Base-by-base conservation (phyloP, 1,139 yeast genomes). In the Suhomyces taliae region DNA sequence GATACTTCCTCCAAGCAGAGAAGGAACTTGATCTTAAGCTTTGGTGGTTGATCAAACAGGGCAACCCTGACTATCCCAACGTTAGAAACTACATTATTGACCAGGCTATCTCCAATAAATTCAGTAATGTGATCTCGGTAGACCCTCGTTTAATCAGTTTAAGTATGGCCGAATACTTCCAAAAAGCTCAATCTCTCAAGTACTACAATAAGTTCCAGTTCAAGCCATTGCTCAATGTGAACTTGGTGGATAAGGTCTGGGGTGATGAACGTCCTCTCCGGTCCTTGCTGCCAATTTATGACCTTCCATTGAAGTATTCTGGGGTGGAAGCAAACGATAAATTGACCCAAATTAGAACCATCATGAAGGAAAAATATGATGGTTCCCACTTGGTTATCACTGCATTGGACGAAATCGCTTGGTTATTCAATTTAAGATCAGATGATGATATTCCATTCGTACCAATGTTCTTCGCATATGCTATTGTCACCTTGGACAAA, bases 341-440 rank as follows among this genome's bases (percentile, higher is more conserved):
- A 52, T 41, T 75, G 15, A 39, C 42, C 2, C 53, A 66, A 34
- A 61, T 74, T 8, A 61, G 78, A 27, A 43, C 51, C 5, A 49
- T 56, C 4, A 58, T 74, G 63, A 48, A 44, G 6, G 48, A 53
- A 2, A 39, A 46, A 2, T 47, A 51, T 24, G 47, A 55, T 7
- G 64, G 64, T 0, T 55, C 69, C 3, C 69, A 65, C 47, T 59
- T 73, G 43, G 55, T 80, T 6, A 63, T 78, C 3, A 67, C 75
- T 9, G 75, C 77, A 15, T 61, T 80, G 31, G 84, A 80, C 58
- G 82, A 79, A 43, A 65, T 79, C 44, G 83, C 83, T 1, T 80
- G 84, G 84, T 59, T 80, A 37, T 69, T 80, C 44, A 80, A 80
- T 51, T 60, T 79, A 43, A 65, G 85, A 43, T 62, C 75, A 15